Conservation (phyloP, 1,284 basidiomycete genomes). For the Paramarasmius palmivorus region DNA sequence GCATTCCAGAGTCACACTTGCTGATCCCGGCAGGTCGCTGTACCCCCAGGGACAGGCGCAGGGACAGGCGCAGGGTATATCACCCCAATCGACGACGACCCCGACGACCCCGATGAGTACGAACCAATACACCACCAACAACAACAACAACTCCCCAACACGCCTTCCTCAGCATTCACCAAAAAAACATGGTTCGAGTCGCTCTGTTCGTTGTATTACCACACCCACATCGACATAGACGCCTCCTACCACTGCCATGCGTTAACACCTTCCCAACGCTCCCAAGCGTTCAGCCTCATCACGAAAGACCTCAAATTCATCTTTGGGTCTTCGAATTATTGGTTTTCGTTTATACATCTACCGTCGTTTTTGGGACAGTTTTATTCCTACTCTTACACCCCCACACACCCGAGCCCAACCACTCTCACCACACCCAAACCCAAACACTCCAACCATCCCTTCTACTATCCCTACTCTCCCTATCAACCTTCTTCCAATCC, state of each 20-base stretch:
- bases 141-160: conserved; percentile 37
- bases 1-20: too few relatives aligned
- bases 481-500: conserved; percentile 70
- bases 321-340: conserved; percentile 65
- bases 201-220: conserved; percentile 60
- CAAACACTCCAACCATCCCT: too few relatives aligned
- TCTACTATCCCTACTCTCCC: too few relatives aligned
- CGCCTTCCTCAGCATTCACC: conserved; percentile 62
- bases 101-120: conserved; percentile 19
- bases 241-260: conserved; percentile 28
- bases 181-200: conserved; percentile 81
- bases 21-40: too few relatives aligned
- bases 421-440: too few relatives aligned
- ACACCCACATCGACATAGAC: too few relatives aligned
- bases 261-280: conserved; percentile 43
- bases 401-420: too few relatives aligned
- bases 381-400: too few relatives aligned
- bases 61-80: too few relatives aligned
- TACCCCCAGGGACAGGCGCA: too few relatives aligned
- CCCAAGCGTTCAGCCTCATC: conserved; percentile 44
- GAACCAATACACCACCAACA: conserved; percentile 20
- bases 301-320: conserved; percentile 62
- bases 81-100: conserved; percentile 18
- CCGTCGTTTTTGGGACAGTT: conserved; percentile 63
- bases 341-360: conserved; percentile 72